Evolutionary conservation across 2,329 filamentous ascomycete species (phyloP).

Genomic region (Grosmannia serpens): DNA sequence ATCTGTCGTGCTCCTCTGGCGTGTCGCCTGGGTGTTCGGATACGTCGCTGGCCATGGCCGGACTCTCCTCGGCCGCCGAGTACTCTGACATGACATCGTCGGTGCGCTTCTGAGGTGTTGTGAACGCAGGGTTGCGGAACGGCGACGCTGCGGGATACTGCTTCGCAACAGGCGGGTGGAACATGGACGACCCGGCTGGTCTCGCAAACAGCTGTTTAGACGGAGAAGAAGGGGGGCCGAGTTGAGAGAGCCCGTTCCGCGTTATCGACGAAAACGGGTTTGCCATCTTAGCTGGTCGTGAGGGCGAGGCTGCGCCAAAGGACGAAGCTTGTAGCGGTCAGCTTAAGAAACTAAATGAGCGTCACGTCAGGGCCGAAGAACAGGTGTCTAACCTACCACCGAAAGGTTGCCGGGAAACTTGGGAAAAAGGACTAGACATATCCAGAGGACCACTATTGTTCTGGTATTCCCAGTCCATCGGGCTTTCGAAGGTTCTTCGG

Average conservation of each 20-base stretch:
- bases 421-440: constrained; percentile 49
- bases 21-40: constrained; percentile 42
- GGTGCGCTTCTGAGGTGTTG: constrained; percentile 47
- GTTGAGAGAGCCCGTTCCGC: not conserved
- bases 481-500: constrained; percentile 45
- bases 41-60: constrained; percentile 40
- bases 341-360: not conserved
- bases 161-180: constrained; percentile 31
- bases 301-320: constrained; percentile 16
- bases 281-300: constrained; percentile 9
- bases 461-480: constrained; percentile 58
- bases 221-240: constrained; percentile 13
- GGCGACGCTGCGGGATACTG: constrained; percentile 36
- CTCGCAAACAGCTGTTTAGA: constrained; percentile 21
- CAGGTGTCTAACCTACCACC: constrained; percentile 25
- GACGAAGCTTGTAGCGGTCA: constrained; percentile 8
- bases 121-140: constrained; percentile 54
- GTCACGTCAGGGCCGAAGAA: not conserved
- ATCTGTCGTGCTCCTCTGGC: constrained; percentile 40
- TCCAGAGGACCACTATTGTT: constrained; percentile 44
- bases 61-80: constrained; percentile 49
- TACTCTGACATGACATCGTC: constrained; percentile 44
- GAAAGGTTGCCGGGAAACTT: constrained; percentile 31
- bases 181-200: constrained; percentile 32
- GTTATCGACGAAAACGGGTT: constrained; percentile 16